Base-by-base conservation (phyloP, 129 eudicot species). In the Chrysanthemum seticuspe region DNA sequence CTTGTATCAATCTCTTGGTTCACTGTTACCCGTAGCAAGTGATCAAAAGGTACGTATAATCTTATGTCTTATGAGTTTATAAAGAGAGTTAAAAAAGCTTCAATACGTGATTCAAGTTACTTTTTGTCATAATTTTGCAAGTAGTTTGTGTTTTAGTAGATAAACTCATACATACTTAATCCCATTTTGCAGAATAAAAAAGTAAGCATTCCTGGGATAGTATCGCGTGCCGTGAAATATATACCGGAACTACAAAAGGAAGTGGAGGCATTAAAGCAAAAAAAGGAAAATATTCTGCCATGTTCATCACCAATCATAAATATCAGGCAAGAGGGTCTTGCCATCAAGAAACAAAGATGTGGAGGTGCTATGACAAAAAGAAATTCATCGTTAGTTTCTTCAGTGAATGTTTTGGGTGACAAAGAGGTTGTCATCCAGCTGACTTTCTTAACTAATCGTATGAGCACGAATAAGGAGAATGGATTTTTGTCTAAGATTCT, bases 221-320 rank as follows among this genome's bases (percentile, higher is more conserved):
- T 79, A 16, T 76, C 75, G 3, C 65, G 15, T 2, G 76, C 77
- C 10, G 47, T 82, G 29, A 54, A 82, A 44, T 85, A 82, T 75
- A 82, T 85, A 68, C 84, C 86, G 1, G 65, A 85, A 68, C 77
- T 85, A 58, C 80, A 79, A 71, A 82, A 73, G 48, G 89, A 82
- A 76, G 78, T 85, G 12, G 80, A 79, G 9, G 14, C 13, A 16
- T 71, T 85, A 13, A 47, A 14, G 16, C 45, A 5, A 2, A 72
- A 76, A 65, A 85, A 79, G 49, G 76, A 82, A 14, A 53, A 54
- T 29, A 68, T 85, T 31, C 48, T 51, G 48, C n/a, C 36, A 45
- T 65, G 0, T 65, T 65, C 65, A 5, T 75, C 79, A 54, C 48
- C 71, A 27, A 57, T 45, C 79, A n/a, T 6, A n/a, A 52, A 12